These are phyloP conservation scores for Sclerotinia glacialis DNA, from an alignment of 2,329 filamentous ascomycete species.

Conservation along the genomic window DNA sequence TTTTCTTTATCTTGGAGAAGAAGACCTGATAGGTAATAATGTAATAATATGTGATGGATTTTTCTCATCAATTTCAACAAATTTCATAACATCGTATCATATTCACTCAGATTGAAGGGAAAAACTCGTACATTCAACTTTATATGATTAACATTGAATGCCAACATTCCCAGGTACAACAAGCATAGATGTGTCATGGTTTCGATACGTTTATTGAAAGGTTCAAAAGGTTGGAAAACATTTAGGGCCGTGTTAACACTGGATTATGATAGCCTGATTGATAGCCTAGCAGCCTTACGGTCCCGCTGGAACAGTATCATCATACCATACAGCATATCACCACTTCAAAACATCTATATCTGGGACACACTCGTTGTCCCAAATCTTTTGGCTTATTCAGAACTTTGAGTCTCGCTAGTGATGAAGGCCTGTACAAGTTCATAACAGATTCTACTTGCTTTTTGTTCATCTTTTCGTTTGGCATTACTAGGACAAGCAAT, in stretches of 20 bases:
- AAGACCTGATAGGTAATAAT: neutral
- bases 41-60: neutral
- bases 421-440: neutral
- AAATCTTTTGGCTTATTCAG: neutral
- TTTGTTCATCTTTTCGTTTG: neutral
- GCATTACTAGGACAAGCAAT: neutral
- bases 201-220: neutral
- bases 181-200: neutral
- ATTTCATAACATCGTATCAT: neutral
- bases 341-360: neutral
- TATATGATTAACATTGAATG: neutral
- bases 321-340: neutral
- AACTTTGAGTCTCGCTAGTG: neutral
- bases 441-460: neutral
- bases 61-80: neutral
- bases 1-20: neutral
- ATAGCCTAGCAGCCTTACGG: slow-evolving; percentile 1
- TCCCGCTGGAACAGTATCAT: neutral
- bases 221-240: neutral
- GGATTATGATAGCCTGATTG: slow-evolving; percentile 1
- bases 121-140: neutral
- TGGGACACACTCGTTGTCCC: neutral
- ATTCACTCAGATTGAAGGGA: neutral
- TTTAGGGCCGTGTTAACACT: neutral
- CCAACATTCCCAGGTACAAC: too few species aligned